A percentile compares a stretch with the other conserved stretches of the same genome.
Evolutionary conservation across 345 rosid genomes (phyloP).

Genomic region (thale cress (Arabidopsis thaliana)): DNA sequence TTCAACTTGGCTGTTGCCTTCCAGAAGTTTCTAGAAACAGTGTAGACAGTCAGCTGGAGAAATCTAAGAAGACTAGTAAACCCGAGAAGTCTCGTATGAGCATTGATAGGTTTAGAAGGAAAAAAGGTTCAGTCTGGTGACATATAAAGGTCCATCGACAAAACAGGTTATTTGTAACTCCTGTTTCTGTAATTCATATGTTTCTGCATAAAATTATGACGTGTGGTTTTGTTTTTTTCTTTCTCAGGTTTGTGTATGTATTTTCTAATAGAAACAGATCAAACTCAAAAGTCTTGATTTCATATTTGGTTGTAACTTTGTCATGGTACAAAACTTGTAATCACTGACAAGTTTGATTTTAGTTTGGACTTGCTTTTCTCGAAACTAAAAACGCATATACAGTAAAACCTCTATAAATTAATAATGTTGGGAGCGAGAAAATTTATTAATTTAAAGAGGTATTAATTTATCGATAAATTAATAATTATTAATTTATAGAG

Average conservation of each 20-base stretch:
- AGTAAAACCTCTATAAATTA: too few relatives aligned
- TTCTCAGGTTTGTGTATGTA: slow-evolving; percentile 34
- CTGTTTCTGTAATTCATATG: slow-evolving; percentile 23
- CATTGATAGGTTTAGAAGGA: slow-evolving; percentile 84
- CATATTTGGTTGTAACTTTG: slow-evolving; percentile 20
- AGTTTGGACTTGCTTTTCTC: too few relatives aligned
- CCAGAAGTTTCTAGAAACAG: slow-evolving; percentile 94
- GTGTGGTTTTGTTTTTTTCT: slow-evolving; percentile 26
- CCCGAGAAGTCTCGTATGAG: slow-evolving; percentile 97
- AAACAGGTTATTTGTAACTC: slow-evolving; percentile 30
- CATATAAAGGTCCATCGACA: background rate
- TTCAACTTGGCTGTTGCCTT: slow-evolving; percentile 64
- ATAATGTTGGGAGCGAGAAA: too few relatives aligned
- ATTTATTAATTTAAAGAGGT: too few relatives aligned
- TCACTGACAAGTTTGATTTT: slow-evolving; percentile 1
- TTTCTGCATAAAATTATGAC: slow-evolving; percentile 31
- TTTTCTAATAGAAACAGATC: slow-evolving; percentile 37
- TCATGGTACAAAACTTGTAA: slow-evolving; percentile 17
- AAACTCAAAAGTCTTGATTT: slow-evolving; percentile 28
- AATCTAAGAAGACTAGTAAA: slow-evolving; percentile 80
- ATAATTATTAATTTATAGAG: too few relatives aligned
- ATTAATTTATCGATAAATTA: too few relatives aligned
- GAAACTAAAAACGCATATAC: too few relatives aligned
- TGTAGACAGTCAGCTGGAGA: slow-evolving; percentile 92
- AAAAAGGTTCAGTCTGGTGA: slow-evolving; percentile 83